These are phyloP conservation scores for Conoideocrella luteorostrata DNA, from an alignment of 2,329 filamentous ascomycete genomes.

Conservation along the genomic window DNA sequence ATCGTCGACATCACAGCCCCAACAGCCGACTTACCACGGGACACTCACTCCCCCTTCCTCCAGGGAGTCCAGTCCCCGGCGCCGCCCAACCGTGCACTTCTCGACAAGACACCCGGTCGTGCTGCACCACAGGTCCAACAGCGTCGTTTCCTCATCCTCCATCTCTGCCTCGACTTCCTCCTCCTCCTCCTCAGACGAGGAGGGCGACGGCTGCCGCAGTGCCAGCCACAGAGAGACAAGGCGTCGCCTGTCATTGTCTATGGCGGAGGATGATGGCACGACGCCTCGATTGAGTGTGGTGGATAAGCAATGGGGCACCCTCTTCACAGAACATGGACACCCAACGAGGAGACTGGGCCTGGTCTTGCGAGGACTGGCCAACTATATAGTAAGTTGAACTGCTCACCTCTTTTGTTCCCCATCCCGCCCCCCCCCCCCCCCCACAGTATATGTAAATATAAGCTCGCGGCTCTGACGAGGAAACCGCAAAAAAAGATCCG, in stretches of 20 bases:
- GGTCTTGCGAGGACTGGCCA: constrained; percentile 66
- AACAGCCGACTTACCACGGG: neutral
- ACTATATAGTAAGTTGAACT: constrained; percentile 55
- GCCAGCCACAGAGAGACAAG: too few relatives aligned
- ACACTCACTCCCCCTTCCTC: constrained; percentile 6
- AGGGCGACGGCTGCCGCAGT: too few relatives aligned
- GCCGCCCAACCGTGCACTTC: constrained; percentile 24
- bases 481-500: too few relatives aligned
- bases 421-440: too few relatives aligned
- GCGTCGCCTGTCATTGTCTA: too few relatives aligned
- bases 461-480: too few relatives aligned
- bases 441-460: too few relatives aligned
- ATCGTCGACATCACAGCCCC: too few relatives aligned
- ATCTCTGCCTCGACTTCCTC: too few relatives aligned
- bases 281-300: constrained; percentile 33
- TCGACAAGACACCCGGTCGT: constrained; percentile 21
- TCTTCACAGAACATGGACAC: constrained; percentile 63
- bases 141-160: too few relatives aligned
- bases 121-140: constrained; percentile 14
- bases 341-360: constrained; percentile 64
- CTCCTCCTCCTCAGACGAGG: neutral
- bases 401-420: neutral
- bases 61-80: constrained; percentile 7
- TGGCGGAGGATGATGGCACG: neutral
- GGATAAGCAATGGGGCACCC: constrained; percentile 68